Evolutionary conservation across 768 basidiomycete species (phyloP), one percentile per base, ranked within the genome.

Genomic region (Mycena floridula): DNA sequence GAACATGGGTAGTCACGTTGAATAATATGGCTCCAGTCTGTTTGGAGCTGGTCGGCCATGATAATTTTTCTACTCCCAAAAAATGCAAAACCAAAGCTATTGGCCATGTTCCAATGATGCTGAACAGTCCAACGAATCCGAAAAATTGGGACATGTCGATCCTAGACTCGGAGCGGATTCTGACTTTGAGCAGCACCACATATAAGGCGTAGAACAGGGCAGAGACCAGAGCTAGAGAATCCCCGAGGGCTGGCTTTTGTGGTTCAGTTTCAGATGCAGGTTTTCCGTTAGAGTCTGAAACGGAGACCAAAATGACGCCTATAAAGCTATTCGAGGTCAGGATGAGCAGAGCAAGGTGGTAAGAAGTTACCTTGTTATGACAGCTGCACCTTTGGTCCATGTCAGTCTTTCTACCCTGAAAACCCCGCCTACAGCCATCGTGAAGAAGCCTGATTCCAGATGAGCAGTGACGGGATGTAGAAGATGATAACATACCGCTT

Each of bases 401-500:
- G 85, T 85, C 40, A 97, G 61, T 3, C 64, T 70, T 62, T 98
- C 96, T 3, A 98, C 87, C 7, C 74, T 74, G 48, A 90, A 89
- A 20, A 94, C 48, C 18, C 85, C 74, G 3, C 96, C 95, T 40
- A 97, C 68, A 0, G 70, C 85, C 38, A 98, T 67, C 0, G 94
- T 98, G 59, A 98, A 97, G 65, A 99, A 91, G 1, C 95, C 95
- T 93, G 50, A 11, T n/a, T n/a, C n/a, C n/a, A n/a, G n/a, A n/a
- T n/a, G n/a, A n/a, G n/a, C n/a, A n/a, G n/a, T n/a, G n/a, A n/a
- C n/a, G 37, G 25, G 15, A 22, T 36, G 11, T 46, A 32, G 20
- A 15, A 28, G 7, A 40, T 7, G 28, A 22, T 37, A 26, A 61
- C 81, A 25, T 52, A 92, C 94, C 92, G 51, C 90, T 93, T 72